Percentiles rank a stretch among this genome's conserved stretches.
Evolutionary conservation across 2,329 filamentous ascomycete genomes (phyloP).

Genomic region (Ophiostoma angusticollis): DNA sequence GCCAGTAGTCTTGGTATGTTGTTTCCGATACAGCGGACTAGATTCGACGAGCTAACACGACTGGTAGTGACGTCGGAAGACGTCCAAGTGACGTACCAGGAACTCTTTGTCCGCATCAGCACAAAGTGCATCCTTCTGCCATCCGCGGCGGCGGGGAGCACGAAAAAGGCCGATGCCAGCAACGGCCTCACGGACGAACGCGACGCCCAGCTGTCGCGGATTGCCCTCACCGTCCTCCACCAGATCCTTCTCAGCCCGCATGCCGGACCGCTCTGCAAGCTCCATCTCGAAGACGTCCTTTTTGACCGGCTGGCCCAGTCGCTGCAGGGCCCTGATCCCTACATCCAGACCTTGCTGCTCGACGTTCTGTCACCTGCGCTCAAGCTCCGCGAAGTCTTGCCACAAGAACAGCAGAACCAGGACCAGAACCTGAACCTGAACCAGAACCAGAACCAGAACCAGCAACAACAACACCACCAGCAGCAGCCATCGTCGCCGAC

Average conservation of each 20-base stretch:
- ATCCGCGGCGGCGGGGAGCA: too few relatives aligned
- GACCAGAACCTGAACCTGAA: too few relatives aligned
- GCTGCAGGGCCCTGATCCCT: conserved; percentile 48
- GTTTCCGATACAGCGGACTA: too few relatives aligned
- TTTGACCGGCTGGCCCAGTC: conserved; percentile 55
- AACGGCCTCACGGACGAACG: conserved; percentile 29
- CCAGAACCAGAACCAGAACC: too few relatives aligned
- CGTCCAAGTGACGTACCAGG: conserved; percentile 47
- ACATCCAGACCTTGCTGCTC: conserved; percentile 64
- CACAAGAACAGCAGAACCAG: too few relatives aligned
- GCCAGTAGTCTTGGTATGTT: conserved; percentile 39
- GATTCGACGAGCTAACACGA: conserved; percentile 16
- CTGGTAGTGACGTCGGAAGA: conserved; percentile 28
- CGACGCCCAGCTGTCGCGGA: conserved; percentile 56
- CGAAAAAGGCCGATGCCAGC: conserved; percentile 14
- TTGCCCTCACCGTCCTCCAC: conserved; percentile 55
- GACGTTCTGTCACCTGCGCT: conserved; percentile 66
- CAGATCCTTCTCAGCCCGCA: conserved; percentile 55
- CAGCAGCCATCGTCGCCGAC: conserved; percentile 24
- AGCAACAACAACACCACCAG: conserved; percentile 14
- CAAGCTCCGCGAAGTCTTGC: conserved; percentile 43
- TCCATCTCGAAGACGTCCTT: conserved; percentile 58
- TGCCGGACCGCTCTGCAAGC: conserved; percentile 41
- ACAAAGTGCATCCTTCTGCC: conserved; percentile 45
- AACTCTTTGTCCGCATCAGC: conserved; percentile 54